phyloP scores from a whole-genome alignment of 1,139 yeast species.

The Eremothecium gossypii region DNA sequence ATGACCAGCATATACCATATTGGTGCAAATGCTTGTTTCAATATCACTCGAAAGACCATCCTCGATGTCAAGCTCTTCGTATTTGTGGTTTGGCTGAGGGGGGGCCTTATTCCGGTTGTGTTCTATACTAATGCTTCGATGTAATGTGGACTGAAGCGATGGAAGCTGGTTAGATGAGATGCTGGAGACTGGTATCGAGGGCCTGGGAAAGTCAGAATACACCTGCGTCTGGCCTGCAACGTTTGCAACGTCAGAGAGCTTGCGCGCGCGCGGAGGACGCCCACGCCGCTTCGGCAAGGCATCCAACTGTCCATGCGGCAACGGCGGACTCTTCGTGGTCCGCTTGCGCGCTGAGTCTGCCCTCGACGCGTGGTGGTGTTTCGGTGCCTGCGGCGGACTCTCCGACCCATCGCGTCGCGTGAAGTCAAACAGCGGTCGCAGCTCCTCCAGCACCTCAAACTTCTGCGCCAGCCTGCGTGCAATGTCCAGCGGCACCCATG shows the following conservation, averaged over 20 bases:
- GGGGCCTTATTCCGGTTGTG: conserved; percentile 10
- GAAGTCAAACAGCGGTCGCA: conserved; percentile 63
- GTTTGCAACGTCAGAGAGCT: conserved; percentile 12
- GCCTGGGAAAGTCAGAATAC: conserved; percentile 21
- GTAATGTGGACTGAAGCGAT: conserved; percentile 12
- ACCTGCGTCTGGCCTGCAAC: conserved; percentile 10
- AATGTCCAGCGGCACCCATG: conserved; percentile 81
- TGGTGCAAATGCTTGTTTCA: conserved; percentile 16
- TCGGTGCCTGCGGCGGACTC: conserved; percentile 78
- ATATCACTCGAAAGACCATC: conserved; percentile 35
- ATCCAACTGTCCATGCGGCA: conserved; percentile 4
- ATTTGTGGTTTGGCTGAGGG: conserved; percentile 16
- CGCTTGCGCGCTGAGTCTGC: conserved; percentile 23
- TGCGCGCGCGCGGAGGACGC: conserved; percentile 23
- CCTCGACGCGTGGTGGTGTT: conserved; percentile 60
- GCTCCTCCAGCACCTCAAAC: conserved; percentile 59
- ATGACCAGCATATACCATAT: conserved; percentile 1
- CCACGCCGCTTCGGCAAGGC: conserved; percentile 25
- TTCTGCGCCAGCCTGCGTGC: conserved; percentile 53
- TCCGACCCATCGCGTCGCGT: conserved; percentile 47
- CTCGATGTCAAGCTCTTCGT: conserved; percentile 30
- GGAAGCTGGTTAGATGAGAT: conserved; percentile 21
- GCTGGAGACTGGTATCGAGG: conserved; percentile 19
- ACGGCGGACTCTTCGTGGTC: conserved; percentile 20
- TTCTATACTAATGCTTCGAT: conserved; percentile 11